Evolutionary conservation across 2,329 filamentous ascomycete species (phyloP).

Genomic region (Cytospora schulzeri): DNA sequence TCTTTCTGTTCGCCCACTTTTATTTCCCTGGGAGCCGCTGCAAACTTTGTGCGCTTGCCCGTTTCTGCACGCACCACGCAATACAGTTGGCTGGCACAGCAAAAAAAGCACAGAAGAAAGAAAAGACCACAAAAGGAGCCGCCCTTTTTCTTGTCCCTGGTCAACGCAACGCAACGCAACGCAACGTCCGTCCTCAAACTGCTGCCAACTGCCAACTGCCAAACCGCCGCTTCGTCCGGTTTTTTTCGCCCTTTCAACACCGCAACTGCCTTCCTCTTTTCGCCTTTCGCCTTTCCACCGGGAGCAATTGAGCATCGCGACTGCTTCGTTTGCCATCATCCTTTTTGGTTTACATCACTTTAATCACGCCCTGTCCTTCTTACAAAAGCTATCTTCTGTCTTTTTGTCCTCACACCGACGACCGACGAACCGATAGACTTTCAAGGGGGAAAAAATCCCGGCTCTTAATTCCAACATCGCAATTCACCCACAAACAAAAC

Average conservation of each 20-base stretch:
- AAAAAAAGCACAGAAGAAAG: neutral
- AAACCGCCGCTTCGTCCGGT: conserved; percentile 8
- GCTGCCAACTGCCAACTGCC: neutral
- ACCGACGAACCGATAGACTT: conserved; percentile 13
- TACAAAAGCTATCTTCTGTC: conserved; percentile 4
- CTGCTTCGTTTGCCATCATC: conserved; percentile 25
- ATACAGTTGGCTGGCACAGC: neutral
- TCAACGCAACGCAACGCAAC: neutral
- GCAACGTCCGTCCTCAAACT: no score
- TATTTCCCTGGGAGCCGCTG: neutral
- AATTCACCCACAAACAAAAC: conserved; percentile 1
- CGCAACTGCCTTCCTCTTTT: conserved; percentile 10
- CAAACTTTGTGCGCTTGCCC: conserved; percentile 22
- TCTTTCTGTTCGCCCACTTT: neutral
- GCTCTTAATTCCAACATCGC: conserved; percentile 9
- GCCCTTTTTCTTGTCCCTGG: conserved; percentile 4
- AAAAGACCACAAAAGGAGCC: conserved; percentile 21
- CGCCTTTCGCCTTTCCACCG: conserved; percentile 21
- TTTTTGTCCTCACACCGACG: conserved; percentile 14
- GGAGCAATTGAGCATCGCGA: conserved; percentile 24
- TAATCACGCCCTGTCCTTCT: conserved; percentile 22
- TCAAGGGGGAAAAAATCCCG: conserved; percentile 1
- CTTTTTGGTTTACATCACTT: conserved; percentile 19
- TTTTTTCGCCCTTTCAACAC: conserved; percentile 19
- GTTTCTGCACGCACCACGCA: conserved; percentile 13